Base-by-base conservation (phyloP, 352 stramenopile species). In the Aphanomyces cochlioides region DNA sequence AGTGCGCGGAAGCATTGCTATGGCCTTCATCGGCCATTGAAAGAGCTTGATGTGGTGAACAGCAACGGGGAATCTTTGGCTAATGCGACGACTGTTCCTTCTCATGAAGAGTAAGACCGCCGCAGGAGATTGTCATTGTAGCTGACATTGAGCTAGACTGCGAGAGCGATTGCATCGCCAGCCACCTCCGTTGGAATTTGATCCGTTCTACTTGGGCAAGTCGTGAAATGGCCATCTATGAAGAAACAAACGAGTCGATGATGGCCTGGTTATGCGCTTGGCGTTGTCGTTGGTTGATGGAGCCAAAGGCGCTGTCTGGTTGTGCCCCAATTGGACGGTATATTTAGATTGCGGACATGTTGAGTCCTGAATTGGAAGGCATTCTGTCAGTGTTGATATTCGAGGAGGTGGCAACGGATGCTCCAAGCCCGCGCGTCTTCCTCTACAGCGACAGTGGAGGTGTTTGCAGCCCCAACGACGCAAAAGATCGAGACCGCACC, bases 41-140 rank as follows among this genome's bases (percentile, higher is more conserved):
- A 79, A 56, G 78, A 87, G 39, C 73, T 91, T 0, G 75, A 80
- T 41, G 88, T 81, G 3, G 78, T 90, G 38, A 91, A 91, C 69
- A 91, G 84, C 61, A 82, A 90, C 69, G 39, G 53, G 15, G 39
- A 28, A 5, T 40, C 41, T 19, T 40, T 34, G 58, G 53, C 39
- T 38, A 48, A 40, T 7, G 39, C 36, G 56, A 39, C 56, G 10
- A 1, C 15, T 19, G 56, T 34, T 47, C 56, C 36, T 12, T 15
- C 63, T 69, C 48, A 10, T 38, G n/a, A 21, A 71, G 15, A n/a
- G 34, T 41, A 15, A 37, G 53, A 7, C 50, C 36, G 21, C 28
- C 64, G 57, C 43, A 73, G 3, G 57, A 66, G 74, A 77, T 0
- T 61, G 78, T 4, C 73, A 79, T n/a, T 73, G 81, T 37, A 72